These are phyloP conservation scores for Aphanocladium album DNA, from an alignment of 2,329 filamentous ascomycete genomes.

Conservation along the genomic window DNA sequence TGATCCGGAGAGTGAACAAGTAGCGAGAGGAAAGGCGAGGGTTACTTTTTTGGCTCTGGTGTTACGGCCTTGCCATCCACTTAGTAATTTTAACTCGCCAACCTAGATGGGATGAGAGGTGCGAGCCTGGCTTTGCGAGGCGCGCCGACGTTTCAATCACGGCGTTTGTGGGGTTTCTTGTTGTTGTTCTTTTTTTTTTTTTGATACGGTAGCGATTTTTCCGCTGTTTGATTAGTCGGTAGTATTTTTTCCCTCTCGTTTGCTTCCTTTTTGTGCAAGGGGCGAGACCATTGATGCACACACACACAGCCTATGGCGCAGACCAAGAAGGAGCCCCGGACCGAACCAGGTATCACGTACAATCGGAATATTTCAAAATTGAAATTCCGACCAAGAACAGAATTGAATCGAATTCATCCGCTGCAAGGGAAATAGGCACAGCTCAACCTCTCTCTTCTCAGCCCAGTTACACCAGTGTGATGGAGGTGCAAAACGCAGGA, in stretches of 20 bases:
- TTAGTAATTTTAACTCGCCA: not conserved
- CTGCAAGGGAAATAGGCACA: too few species aligned
- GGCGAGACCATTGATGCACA: not conserved
- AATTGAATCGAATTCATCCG: too few species aligned
- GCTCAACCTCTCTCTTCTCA: too few species aligned
- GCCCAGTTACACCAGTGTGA: too few species aligned
- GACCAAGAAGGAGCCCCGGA: not conserved
- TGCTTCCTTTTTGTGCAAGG: too few species aligned
- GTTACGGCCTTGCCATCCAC: not conserved
- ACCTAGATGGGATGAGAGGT: not conserved
- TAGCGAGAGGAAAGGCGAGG: slow-evolving; percentile 11
- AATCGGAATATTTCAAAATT: not conserved
- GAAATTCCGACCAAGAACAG: not conserved
- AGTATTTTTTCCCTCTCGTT: too few species aligned
- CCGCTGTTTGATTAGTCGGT: not conserved
- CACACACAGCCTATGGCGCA: not conserved
- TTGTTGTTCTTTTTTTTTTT: not conserved
- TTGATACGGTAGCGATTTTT: not conserved
- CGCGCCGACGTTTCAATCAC: too few species aligned
- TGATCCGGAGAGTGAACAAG: not conserved
- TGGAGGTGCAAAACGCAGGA: too few species aligned
- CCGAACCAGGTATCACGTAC: not conserved
- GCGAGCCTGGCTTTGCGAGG: not conserved
- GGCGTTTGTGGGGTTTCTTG: too few species aligned
- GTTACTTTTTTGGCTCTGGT: not conserved